Percentiles rank a stretch among this genome's conserved stretches.
These are phyloP conservation scores for Leccinellum albellum DNA, from an alignment of 768 basidiomycete species.

Conservation along the genomic window DNA sequence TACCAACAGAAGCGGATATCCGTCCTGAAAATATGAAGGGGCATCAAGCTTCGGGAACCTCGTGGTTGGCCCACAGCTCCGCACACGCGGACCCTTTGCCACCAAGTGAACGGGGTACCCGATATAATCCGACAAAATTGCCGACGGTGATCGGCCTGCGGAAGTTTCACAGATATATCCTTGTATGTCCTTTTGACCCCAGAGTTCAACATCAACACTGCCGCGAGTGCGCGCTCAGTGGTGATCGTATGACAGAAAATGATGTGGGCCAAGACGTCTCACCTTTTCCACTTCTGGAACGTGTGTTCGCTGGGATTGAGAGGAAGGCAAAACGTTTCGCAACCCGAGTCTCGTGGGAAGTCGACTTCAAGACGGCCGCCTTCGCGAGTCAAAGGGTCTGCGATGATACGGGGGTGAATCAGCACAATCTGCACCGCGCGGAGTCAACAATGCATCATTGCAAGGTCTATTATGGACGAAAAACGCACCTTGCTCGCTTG, in stretches of 20 bases:
- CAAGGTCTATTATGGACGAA: not conserved
- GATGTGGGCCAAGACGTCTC: slow-evolving; percentile 19
- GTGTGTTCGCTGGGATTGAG: slow-evolving; percentile 49
- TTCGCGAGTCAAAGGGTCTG: slow-evolving; percentile 41
- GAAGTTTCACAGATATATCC: slow-evolving; percentile 60
- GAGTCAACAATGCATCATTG: not conserved
- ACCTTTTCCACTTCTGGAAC: slow-evolving; percentile 57
- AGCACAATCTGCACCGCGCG: slow-evolving; percentile 54
- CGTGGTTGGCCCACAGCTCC: slow-evolving; percentile 47
- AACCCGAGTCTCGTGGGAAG: slow-evolving; percentile 59
- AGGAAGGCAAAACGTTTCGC: slow-evolving; percentile 56
- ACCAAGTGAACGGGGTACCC: slow-evolving; percentile 58
- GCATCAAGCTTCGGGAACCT: slow-evolving; percentile 58
- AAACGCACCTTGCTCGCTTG: slow-evolving; percentile 51
- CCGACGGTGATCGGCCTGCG: slow-evolving; percentile 44
- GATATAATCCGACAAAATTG: slow-evolving; percentile 58
- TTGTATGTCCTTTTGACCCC: slow-evolving; percentile 47
- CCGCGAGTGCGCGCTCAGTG: not conserved
- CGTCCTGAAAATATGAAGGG: slow-evolving; percentile 62
- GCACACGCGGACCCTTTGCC: slow-evolving; percentile 59
- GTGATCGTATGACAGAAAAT: not conserved
- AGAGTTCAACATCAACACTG: slow-evolving; percentile 56
- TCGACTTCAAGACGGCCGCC: slow-evolving; percentile 50
- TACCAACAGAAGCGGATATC: slow-evolving; percentile 63
- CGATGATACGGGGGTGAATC: slow-evolving; percentile 52